These are phyloP conservation scores for Neoboletus subvelutipes DNA, from an alignment of 768 basidiomycete species.

Conservation along the genomic window DNA sequence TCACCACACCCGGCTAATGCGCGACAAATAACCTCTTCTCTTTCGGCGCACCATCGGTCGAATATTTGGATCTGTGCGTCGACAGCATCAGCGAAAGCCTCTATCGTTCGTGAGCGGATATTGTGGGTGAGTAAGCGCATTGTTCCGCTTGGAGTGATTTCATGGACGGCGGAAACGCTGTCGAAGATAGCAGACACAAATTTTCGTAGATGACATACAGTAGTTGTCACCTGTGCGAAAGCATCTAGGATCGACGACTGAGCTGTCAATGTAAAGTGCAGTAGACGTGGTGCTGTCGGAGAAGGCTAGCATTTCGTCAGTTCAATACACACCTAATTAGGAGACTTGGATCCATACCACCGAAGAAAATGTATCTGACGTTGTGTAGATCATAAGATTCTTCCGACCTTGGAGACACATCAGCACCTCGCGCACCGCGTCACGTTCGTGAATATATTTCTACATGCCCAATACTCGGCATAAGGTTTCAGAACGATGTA, in stretches of 20 bases:
- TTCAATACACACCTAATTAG: neutral
- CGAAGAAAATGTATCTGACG: slow-evolving; percentile 33
- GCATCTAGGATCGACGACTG: slow-evolving; percentile 63
- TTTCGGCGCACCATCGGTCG: slow-evolving; percentile 66
- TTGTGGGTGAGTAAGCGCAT: slow-evolving; percentile 24
- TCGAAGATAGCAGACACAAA: slow-evolving; percentile 55
- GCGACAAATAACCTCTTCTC: slow-evolving; percentile 66
- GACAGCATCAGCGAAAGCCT: slow-evolving; percentile 80
- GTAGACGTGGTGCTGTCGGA: slow-evolving; percentile 53
- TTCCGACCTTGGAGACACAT: slow-evolving; percentile 72
- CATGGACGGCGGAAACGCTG: slow-evolving; percentile 17
- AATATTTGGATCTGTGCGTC: slow-evolving; percentile 57
- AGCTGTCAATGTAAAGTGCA: slow-evolving; percentile 65
- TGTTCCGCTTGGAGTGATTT: slow-evolving; percentile 25
- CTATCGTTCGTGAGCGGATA: slow-evolving; percentile 56
- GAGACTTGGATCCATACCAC: slow-evolving; percentile 23
- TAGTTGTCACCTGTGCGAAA: slow-evolving; percentile 60
- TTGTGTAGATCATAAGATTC: slow-evolving; percentile 52
- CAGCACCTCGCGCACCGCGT: slow-evolving; percentile 74
- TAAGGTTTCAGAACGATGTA: neutral
- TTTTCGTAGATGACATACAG: slow-evolving; percentile 57
- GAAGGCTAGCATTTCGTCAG: slow-evolving; percentile 39
- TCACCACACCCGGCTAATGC: slow-evolving; percentile 49
- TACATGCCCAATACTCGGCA: slow-evolving; percentile 23
- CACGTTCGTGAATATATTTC: slow-evolving; percentile 72